These are phyloP conservation scores for Batkoa obscura DNA, from an alignment of 371 early-diverging fungal genomes.

Conservation along the genomic window DNA sequence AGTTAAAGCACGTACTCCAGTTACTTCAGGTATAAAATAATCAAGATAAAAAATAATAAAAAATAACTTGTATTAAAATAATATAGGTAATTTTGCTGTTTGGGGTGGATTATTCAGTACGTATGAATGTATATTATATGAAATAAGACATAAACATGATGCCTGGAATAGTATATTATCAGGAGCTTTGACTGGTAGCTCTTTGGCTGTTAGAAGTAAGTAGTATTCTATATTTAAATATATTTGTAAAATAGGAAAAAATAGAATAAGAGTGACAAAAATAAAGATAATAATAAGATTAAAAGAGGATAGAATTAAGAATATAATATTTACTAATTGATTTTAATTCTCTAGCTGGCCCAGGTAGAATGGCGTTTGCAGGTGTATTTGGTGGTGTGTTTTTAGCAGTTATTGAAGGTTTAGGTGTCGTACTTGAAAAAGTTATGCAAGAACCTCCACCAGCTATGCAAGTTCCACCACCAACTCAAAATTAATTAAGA, in stretches of 20 bases:
- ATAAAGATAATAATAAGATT: no score
- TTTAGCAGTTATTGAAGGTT: conserved; percentile 87
- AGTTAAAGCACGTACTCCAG: conserved; percentile 87
- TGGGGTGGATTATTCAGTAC: conserved; percentile 96
- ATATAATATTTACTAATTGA: not conserved
- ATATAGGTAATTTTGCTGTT: conserved; percentile 72
- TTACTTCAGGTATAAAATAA: conserved; percentile 48
- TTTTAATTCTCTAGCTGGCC: conserved; percentile 29
- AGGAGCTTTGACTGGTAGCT: conserved; percentile 90
- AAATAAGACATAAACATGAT: conserved; percentile 88
- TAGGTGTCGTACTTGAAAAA: conserved; percentile 49
- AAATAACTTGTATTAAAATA: not conserved
- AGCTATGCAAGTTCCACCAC: no score
- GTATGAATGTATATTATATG: conserved; percentile 84
- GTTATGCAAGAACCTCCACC: conserved; percentile 14
- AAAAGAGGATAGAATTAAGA: not conserved
- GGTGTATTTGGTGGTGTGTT: conserved; percentile 84
- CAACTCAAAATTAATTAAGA: no score
- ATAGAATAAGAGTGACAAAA: no score
- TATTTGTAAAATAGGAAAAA: no score
- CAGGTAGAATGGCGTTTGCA: conserved; percentile 57
- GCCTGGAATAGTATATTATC: conserved; percentile 83
- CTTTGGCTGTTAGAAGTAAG: conserved; percentile 69
- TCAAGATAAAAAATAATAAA: no score
- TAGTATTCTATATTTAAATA: not conserved